These are phyloP conservation scores for Crithidia brevicula DNA, from an alignment of 208 protist genomes.

Conservation along the genomic window DNA sequence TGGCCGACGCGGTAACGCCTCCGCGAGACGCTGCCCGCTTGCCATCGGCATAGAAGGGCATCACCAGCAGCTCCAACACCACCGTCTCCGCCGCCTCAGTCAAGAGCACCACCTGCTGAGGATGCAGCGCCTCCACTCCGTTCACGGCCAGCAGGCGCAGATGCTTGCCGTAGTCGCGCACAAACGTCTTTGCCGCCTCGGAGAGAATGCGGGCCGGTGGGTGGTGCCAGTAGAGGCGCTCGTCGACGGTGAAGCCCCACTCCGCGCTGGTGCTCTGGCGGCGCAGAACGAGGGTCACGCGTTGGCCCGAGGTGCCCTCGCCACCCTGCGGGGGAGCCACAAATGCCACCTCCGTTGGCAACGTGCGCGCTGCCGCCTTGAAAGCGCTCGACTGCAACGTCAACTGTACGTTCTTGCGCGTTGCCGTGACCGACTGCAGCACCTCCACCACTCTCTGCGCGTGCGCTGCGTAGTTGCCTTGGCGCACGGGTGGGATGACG, in stretches of 20 bases:
- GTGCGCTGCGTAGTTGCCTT: slow-evolving; percentile 20
- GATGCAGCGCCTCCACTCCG: slow-evolving; percentile 61
- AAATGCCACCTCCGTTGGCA: slow-evolving; percentile 46
- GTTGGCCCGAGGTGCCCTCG: slow-evolving; percentile 59
- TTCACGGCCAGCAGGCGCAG: slow-evolving; percentile 65
- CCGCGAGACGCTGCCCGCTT: background rate
- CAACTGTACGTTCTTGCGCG: slow-evolving; percentile 44
- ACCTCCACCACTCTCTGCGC: slow-evolving; percentile 21
- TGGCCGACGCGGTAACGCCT: background rate
- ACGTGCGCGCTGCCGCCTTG: slow-evolving; percentile 32
- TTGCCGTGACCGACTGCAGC: slow-evolving; percentile 16
- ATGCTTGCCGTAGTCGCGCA: slow-evolving; percentile 38
- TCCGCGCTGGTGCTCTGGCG: slow-evolving; percentile 34
- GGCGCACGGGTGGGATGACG: slow-evolving; percentile 10
- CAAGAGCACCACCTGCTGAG: slow-evolving; percentile 47
- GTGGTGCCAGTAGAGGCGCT: slow-evolving; percentile 30
- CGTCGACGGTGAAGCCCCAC: slow-evolving; percentile 40
- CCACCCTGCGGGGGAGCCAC: slow-evolving; percentile 50
- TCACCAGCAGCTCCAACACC: slow-evolving; percentile 67
- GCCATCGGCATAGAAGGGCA: slow-evolving; percentile 15
- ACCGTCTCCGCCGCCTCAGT: slow-evolving; percentile 46
- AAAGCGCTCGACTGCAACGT: slow-evolving; percentile 36
- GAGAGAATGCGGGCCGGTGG: slow-evolving; percentile 18
- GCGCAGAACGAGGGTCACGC: slow-evolving; percentile 50
- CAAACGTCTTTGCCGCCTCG: slow-evolving; percentile 30